These are phyloP conservation scores for Calonectria naviculata DNA, from an alignment of 2,329 filamentous ascomycete species.

Conservation along the genomic window DNA sequence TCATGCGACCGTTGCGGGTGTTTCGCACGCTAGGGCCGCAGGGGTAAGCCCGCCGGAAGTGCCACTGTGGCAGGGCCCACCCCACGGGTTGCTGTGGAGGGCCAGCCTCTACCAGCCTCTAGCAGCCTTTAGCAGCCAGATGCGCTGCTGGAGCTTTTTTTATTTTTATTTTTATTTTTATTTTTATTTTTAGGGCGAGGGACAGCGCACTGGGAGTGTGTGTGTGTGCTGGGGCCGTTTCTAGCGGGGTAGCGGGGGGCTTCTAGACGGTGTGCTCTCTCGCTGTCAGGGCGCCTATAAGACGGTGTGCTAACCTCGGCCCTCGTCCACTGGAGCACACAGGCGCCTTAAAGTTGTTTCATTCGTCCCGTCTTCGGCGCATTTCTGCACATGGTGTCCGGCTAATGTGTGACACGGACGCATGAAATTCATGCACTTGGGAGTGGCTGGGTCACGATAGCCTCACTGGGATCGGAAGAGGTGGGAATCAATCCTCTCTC, in stretches of 20 bases:
- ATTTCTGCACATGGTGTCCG: not conserved
- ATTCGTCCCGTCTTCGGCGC: not conserved
- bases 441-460: not conserved
- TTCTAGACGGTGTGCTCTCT: not conserved
- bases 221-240: not conserved
- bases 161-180: no score
- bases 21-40: not conserved
- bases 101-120: not conserved
- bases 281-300: not conserved
- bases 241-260: constrained; percentile 5
- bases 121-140: not conserved
- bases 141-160: not conserved
- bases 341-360: not conserved
- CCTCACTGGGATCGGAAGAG: not conserved
- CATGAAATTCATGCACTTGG: constrained; percentile 1
- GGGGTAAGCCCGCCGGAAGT: constrained; percentile 2
- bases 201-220: not conserved
- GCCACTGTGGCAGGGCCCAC: not conserved
- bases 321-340: not conserved
- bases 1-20: constrained; percentile 1
- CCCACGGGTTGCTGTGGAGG: not conserved
- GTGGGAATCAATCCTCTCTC: not conserved
- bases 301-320: not conserved
- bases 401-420: not conserved
- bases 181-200: not conserved